Percentiles rank a stretch among this genome's conserved stretches.
phyloP scores from a whole-genome alignment of 2,329 filamentous ascomycete species.

The Colletotrichum tabaci region DNA sequence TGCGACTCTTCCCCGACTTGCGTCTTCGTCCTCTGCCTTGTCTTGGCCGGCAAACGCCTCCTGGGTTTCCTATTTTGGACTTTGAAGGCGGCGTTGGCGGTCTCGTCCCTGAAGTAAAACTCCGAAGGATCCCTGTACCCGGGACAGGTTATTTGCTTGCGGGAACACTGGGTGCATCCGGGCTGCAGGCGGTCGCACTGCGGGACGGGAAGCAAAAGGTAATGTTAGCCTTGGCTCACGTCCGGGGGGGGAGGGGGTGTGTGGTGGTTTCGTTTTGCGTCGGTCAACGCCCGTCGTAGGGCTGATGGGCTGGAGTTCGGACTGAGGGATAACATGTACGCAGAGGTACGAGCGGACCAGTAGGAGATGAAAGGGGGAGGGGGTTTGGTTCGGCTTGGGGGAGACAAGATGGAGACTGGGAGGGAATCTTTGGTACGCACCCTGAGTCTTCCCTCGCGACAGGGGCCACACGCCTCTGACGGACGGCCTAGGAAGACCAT shows the following conservation, averaged over 20 bases:
- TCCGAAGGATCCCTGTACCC: slow-evolving; percentile 47
- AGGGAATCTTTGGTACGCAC: slow-evolving; percentile 38
- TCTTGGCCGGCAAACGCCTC: slow-evolving; percentile 28
- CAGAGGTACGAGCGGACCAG: slow-evolving; percentile 24
- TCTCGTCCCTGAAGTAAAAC: slow-evolving; percentile 48
- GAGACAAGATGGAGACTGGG: slow-evolving; percentile 12
- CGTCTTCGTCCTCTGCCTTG: slow-evolving; percentile 4
- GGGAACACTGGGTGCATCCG: slow-evolving; percentile 48
- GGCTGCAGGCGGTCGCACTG: slow-evolving; percentile 48
- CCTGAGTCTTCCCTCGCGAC: slow-evolving; percentile 47
- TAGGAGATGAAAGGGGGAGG: slow-evolving; percentile 11
- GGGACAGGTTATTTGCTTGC: slow-evolving; percentile 46
- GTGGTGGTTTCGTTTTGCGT: slow-evolving; percentile 2
- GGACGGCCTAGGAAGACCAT: slow-evolving; percentile 51
- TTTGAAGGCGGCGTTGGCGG: slow-evolving; percentile 44
- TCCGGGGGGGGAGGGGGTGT: background rate
- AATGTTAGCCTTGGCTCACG: slow-evolving; percentile 26
- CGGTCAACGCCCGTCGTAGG: slow-evolving; percentile 10
- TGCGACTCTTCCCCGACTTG: background rate
- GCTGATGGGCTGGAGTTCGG: slow-evolving; percentile 23
- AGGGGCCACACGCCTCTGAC: slow-evolving; percentile 48
- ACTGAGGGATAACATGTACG: background rate
- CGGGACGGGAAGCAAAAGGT: slow-evolving; percentile 1
- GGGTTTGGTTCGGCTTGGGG: background rate
- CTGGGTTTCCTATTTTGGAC: slow-evolving; percentile 31